Evolutionary conservation across 2,329 filamentous ascomycete species (phyloP).

Genomic region (Xylaria sp.): DNA sequence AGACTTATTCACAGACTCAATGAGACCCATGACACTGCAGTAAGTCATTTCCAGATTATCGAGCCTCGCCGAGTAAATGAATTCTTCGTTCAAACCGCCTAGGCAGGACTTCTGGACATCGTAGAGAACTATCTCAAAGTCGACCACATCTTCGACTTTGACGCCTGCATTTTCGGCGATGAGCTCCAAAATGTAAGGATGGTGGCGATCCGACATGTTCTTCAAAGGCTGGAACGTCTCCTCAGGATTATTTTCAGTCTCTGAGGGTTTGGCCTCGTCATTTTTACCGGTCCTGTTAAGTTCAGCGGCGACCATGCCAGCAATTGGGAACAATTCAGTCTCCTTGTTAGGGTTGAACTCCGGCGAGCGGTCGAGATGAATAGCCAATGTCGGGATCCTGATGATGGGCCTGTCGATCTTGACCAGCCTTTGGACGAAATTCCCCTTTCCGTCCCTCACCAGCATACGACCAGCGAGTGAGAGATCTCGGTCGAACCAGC

Average conservation of each 20-base stretch:
- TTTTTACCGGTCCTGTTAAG: conserved; percentile 78
- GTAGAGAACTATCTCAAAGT: conserved; percentile 97
- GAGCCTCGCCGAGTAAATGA: conserved; percentile 94
- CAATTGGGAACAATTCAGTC: conserved; percentile 92
- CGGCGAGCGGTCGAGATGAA: conserved; percentile 88
- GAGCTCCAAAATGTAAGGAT: conserved; percentile 85
- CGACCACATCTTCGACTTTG: conserved; percentile 76
- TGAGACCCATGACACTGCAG: conserved; percentile 86
- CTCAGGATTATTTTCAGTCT: conserved; percentile 54
- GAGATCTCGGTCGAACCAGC: conserved; percentile 96
- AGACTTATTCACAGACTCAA: conserved; percentile 75
- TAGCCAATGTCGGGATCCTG: conserved; percentile 91
- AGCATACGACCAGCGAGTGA: conserved; percentile 90
- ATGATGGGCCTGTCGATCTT: conserved; percentile 92
- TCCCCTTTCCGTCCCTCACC: conserved; percentile 77
- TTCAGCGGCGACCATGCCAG: conserved; percentile 86
- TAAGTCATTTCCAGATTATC: conserved; percentile 98
- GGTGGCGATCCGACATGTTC: conserved; percentile 83
- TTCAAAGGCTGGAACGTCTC: conserved; percentile 78
- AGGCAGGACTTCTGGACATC: conserved; percentile 92
- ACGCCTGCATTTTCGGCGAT: conserved; percentile 84
- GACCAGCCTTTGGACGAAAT: conserved; percentile 84
- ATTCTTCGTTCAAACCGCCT: conserved; percentile 90
- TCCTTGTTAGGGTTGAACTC: conserved; percentile 97
- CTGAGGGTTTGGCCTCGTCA: conserved; percentile 53